Percentiles rank a stretch among this genome's conserved stretches.
Conservation (phyloP, 2,329 filamentous ascomycete genomes). For the Neonectria punicea region DNA sequence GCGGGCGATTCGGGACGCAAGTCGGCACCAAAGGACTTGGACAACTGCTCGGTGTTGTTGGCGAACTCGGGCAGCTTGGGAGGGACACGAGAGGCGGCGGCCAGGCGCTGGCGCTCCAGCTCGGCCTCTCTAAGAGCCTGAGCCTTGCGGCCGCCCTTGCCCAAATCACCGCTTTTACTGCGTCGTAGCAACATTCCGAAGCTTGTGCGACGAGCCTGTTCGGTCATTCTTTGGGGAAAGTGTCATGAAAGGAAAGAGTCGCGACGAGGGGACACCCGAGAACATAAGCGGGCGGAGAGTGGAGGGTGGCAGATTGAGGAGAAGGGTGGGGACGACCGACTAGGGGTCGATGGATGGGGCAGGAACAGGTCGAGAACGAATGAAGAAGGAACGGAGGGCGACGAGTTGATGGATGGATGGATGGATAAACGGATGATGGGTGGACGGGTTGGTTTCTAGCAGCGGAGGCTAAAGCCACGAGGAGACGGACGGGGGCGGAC, state of each 20-base stretch:
- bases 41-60: slow-evolving; percentile 59
- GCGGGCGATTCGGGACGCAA: slow-evolving; percentile 71
- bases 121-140: slow-evolving; percentile 63
- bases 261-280: slow-evolving; percentile 32
- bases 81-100: slow-evolving; percentile 57
- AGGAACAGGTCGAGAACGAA: slow-evolving; percentile 25
- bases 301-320: slow-evolving; percentile 33
- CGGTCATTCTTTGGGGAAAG: slow-evolving; percentile 45
- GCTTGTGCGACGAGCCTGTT: slow-evolving; percentile 52
- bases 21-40: slow-evolving; percentile 61
- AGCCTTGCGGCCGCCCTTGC: slow-evolving; percentile 68
- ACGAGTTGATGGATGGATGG: slow-evolving; percentile 1
- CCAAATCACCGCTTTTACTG: slow-evolving; percentile 74
- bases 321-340: slow-evolving; percentile 29
- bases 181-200: slow-evolving; percentile 72
- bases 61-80: slow-evolving; percentile 65
- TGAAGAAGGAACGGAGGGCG: slow-evolving; percentile 7
- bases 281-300: slow-evolving; percentile 34
- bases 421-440: slow-evolving; percentile 1
- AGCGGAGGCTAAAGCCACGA: neutral
- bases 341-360: slow-evolving; percentile 23
- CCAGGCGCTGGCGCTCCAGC: slow-evolving; percentile 62
- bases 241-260: slow-evolving; percentile 41
- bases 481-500: neutral
- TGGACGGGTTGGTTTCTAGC: slow-evolving; percentile 1